Evolutionary conservation across 2,329 filamentous ascomycete species (phyloP), one percentile per base, ranked within the genome.

Genomic region (Elsinoe australis): DNA sequence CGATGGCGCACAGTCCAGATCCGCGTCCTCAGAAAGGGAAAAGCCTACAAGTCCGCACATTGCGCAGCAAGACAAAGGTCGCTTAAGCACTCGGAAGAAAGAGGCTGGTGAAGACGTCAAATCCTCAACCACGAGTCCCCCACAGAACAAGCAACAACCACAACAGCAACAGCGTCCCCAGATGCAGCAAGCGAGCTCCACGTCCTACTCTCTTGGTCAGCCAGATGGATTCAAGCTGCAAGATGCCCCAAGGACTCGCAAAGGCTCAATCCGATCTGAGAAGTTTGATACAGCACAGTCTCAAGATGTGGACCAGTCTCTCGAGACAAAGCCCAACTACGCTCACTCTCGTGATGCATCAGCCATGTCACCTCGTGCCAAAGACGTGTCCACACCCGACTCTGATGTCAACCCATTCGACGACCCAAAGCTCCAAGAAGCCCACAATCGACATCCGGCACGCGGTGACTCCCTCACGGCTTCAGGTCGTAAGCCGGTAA

Each of bases 51-150:
- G 86, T 12, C 87, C 88, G n/a, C 88, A 95, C 59, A 94, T 94
- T 58, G 85, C 87, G 17, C 94, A 88, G 62, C 87, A 94, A 63
- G 87, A 94, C 59, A 92, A 89, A 65, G 79, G 79, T 1, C 78
- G 85, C 35, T 74, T 79, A 52, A 67, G 74, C 3, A 81, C 80
- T 1, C 78, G 80, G 28, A 62, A 59, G 51, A 54, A 57, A 19
- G 54, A 61, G 10, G 52, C 53, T 1, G 60, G 59, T 5, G 59
- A 45, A 12, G 38, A 34, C 22, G 57, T 53, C 36, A 60, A 59
- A 12, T 58, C 59, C 8, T 36, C 49, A 9, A 48, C 52, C 18
- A 49, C 51, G 17, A 52, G 52, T 32, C 52, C 58, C 21, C 58
- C 59, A 41, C 61, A 63, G 28, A 81, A 85, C 9, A 79, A 80